A percentile compares a stretch with the other conserved stretches of the same genome.
These are phyloP conservation scores for Allomyces macrogynus DNA, from an alignment of 192 early-diverging fungal genomes.

Conservation along the genomic window DNA sequence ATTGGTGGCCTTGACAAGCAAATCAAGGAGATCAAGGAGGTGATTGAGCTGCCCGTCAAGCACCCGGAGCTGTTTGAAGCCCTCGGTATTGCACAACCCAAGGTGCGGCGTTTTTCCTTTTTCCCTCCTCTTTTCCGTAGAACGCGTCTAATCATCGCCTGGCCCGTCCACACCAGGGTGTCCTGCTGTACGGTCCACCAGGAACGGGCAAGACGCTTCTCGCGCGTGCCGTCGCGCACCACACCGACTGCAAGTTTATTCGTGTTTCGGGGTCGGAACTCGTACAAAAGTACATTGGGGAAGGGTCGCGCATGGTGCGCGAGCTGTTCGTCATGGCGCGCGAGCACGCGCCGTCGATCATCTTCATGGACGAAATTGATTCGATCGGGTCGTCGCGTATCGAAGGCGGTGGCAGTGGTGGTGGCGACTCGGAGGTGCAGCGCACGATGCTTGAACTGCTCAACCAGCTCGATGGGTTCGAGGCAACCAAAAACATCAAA, in stretches of 20 bases:
- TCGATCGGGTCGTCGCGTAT: constrained; percentile 72
- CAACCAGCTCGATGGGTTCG: constrained; percentile 78
- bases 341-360: constrained; percentile 77
- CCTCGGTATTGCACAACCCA: constrained; percentile 95
- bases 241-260: constrained; percentile 80
- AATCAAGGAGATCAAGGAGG: constrained; percentile 99
- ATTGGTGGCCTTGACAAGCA: constrained; percentile 97
- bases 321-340: constrained; percentile 81
- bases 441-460: constrained; percentile 76
- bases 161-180: constrained; percentile 29
- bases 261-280: constrained; percentile 77
- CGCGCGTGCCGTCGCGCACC: constrained; percentile 78
- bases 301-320: constrained; percentile 76
- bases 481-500: constrained; percentile 81
- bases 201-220: constrained; percentile 76
- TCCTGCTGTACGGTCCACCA: constrained; percentile 75
- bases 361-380: constrained; percentile 87
- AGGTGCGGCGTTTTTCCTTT: constrained; percentile 28
- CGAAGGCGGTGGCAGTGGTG: constrained; percentile 42
- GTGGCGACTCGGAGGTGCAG: constrained; percentile 77
- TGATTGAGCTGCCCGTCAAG: constrained; percentile 97
- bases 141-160: not conserved
- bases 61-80: constrained; percentile 97
- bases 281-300: constrained; percentile 85
- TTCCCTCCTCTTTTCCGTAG: no score